These are phyloP conservation scores for Citrus australasica DNA, from an alignment of 345 rosid species.

Conservation along the genomic window DNA sequence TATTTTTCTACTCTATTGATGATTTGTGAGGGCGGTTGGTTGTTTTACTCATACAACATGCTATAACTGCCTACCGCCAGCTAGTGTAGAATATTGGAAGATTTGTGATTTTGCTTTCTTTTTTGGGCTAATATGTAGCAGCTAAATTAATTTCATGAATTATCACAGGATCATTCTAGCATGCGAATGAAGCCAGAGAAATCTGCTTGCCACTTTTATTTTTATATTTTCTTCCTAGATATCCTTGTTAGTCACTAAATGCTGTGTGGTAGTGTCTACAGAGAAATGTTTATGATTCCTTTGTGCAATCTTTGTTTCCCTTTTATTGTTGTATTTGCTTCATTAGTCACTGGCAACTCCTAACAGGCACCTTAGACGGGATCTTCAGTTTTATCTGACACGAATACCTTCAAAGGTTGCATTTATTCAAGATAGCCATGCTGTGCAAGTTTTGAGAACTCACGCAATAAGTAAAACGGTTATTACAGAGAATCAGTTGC, in stretches of 20 bases:
- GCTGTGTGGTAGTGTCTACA: not conserved
- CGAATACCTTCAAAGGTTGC: constrained; percentile 55
- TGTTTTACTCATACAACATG: too few relatives aligned
- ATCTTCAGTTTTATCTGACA: constrained; percentile 35
- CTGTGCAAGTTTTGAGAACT: constrained; percentile 30
- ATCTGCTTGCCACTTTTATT: not conserved
- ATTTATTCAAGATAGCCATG: constrained; percentile 36
- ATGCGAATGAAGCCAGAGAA: not conserved
- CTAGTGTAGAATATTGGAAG: not conserved
- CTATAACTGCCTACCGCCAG: not conserved
- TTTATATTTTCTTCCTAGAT: not conserved
- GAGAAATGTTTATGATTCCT: not conserved
- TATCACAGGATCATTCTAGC: not conserved
- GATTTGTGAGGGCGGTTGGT: not conserved
- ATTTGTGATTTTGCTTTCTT: not conserved
- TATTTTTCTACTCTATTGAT: not conserved
- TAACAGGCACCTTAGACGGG: constrained; percentile 51
- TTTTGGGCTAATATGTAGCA: not conserved
- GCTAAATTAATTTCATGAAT: not conserved
- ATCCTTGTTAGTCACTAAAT: not conserved
- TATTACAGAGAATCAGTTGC: constrained; percentile 20
- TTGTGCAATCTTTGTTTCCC: not conserved
- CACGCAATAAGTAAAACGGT: constrained; percentile 18
- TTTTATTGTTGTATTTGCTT: not conserved
- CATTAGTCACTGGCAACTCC: not conserved